Base-by-base conservation (phyloP, 2,329 filamentous ascomycete genomes). In the Monosporascus ibericus region DNA sequence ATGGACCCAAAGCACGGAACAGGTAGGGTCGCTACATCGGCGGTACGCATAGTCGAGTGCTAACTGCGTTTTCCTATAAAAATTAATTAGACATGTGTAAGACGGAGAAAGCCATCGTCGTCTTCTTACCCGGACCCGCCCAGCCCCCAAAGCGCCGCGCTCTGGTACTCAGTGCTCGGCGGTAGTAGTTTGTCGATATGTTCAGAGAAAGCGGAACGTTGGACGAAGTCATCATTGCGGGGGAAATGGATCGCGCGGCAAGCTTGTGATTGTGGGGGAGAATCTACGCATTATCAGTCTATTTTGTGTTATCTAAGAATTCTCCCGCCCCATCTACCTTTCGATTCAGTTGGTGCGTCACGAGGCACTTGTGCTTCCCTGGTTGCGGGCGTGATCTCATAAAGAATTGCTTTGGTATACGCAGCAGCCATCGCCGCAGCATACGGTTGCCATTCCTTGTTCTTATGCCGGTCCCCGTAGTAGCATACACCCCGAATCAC, bases 401-500 rank as follows among this genome's bases (percentile, higher is more conserved):
- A 37, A 42, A 67, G 51, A 14, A 66, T 18, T 9, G 57, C 61
- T 51, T 65, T 65, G 3, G 61, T 58, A 52, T 64, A 68, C 1
- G 65, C 60, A 0, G 65, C 65, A 20, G 67, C 66, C 57, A 64
- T 65, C 1, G 66, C 66, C 4, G 70, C 65, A 0, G 69, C 68
- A 52, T 68, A 71, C 1, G 63, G 64, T 18, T 70, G 65, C 69
- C 68, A 71, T 1, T 60, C 52, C 38, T 68, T 64, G 36, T 66
- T 69, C 47, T 70, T 70, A 20, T 65, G 60, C 22, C 53, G 48
- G 48, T 70, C 68, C 0, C 52, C 68, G 34, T 72, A 71, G 49
- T 71, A 64, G 48, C 66, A 70, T 7, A 67, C 67, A 0, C 67
- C 68, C 34, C 64, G 60, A 6, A 72, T 63, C 0, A 70, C 66